Percentiles rank a stretch among this genome's conserved stretches.
Conservation (phyloP, 352 stramenopile genomes). For the Albugo laibachii region DNA sequence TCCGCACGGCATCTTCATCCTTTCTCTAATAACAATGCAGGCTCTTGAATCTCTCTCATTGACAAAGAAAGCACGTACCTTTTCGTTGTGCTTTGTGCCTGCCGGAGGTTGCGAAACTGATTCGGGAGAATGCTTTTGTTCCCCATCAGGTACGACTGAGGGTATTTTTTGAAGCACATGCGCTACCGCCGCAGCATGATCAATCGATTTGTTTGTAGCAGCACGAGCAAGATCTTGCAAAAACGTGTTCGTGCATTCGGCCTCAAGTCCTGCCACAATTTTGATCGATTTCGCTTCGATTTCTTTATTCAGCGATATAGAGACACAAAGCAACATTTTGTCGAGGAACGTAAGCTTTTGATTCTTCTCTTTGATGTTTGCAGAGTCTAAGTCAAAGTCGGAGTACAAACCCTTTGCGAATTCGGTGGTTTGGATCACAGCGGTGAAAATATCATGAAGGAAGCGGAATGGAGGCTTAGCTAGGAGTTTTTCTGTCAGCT, state of each 20-base stretch:
- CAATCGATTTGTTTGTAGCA: conserved; percentile 30
- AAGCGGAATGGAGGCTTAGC: conserved; percentile 93
- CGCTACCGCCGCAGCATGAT: conserved; percentile 46
- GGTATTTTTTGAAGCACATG: conserved; percentile 37
- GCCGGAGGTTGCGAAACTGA: too few species aligned
- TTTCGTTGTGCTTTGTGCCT: too few species aligned
- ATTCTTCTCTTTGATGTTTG: conserved; percentile 74
- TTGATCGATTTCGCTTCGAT: conserved; percentile 65
- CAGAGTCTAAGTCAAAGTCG: conserved; percentile 48
- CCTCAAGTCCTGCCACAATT: conserved; percentile 68
- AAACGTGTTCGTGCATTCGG: conserved; percentile 72
- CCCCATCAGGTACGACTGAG: conserved; percentile 31
- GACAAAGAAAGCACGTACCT: too few species aligned
- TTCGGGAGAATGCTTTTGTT: background rate
- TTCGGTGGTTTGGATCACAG: conserved; percentile 61
- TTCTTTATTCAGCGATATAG: conserved; percentile 30
- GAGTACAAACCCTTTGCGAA: conserved; percentile 78
- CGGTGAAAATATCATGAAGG: conserved; percentile 87
- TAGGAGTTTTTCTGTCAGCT: conserved; percentile 89
- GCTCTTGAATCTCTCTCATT: too few species aligned
- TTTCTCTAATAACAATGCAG: background rate
- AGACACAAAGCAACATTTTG: conserved; percentile 73
- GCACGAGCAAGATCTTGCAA: conserved; percentile 42
- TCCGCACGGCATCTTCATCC: background rate
- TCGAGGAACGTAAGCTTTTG: conserved; percentile 72